Evolutionary conservation across 495 filamentous ascomycete genomes (phyloP).

Genomic region (Neurospora sp.): DNA sequence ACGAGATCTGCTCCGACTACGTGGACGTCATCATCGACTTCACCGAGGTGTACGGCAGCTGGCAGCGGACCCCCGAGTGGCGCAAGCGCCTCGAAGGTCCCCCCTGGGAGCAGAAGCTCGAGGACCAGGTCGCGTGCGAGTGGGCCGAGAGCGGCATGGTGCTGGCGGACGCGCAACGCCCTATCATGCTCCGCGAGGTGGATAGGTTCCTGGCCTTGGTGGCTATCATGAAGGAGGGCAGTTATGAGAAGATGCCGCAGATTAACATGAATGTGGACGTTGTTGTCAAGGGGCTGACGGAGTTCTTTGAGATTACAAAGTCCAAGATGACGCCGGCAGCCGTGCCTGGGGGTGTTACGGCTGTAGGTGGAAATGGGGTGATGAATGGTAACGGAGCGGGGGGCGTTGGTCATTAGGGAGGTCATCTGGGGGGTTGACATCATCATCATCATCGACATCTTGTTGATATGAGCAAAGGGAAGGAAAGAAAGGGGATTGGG

Average conservation of each 20-base stretch:
- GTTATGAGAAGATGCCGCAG: slow-evolving; percentile 47
- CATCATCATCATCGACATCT: neutral
- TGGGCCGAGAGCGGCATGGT: slow-evolving; percentile 74
- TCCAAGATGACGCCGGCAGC: slow-evolving; percentile 18
- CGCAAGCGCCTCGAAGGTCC: slow-evolving; percentile 48
- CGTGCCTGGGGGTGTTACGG: neutral
- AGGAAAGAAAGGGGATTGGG: neutral
- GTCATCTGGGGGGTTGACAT: neutral
- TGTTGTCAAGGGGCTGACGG: slow-evolving; percentile 42
- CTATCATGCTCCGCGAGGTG: slow-evolving; percentile 81
- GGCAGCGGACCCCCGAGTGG: slow-evolving; percentile 42
- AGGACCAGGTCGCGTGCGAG: slow-evolving; percentile 49
- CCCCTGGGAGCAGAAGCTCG: slow-evolving; percentile 53
- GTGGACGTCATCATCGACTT: slow-evolving; percentile 97
- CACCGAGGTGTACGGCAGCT: slow-evolving; percentile 81
- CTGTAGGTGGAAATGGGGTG: neutral
- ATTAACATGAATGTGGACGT: slow-evolving; percentile 49
- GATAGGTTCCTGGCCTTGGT: slow-evolving; percentile 77
- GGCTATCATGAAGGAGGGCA: slow-evolving; percentile 61
- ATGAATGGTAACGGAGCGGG: neutral
- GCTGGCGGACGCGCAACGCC: slow-evolving; percentile 64
- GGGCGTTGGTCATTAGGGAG: neutral
- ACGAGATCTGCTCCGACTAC: slow-evolving; percentile 96
- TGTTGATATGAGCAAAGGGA: neutral
- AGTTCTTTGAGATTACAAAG: slow-evolving; percentile 50